A percentile compares a stretch with the other conserved stretches of the same genome.
These are phyloP conservation scores for Boletus reticulatus DNA, from an alignment of 768 basidiomycete species.

Conservation along the genomic window DNA sequence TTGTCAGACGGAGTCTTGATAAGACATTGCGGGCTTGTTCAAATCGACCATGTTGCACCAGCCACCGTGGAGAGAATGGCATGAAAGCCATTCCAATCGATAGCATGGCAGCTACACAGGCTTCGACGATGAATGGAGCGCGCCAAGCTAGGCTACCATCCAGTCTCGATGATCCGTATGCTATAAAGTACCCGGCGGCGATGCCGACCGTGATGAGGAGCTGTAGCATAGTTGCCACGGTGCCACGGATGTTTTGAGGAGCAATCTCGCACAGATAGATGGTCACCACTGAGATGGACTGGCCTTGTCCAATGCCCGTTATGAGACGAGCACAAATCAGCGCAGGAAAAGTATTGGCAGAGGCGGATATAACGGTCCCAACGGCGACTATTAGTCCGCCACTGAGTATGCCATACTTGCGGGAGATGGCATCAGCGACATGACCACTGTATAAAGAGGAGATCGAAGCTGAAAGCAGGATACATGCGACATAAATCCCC, in stretches of 20 bases:
- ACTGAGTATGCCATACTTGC: slow-evolving; percentile 43
- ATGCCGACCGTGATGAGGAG: slow-evolving; percentile 44
- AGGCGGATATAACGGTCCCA: slow-evolving; percentile 40
- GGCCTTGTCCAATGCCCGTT: slow-evolving; percentile 46
- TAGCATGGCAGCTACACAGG: slow-evolving; percentile 16
- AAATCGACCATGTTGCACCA: slow-evolving; percentile 32
- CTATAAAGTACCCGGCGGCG: slow-evolving; percentile 32
- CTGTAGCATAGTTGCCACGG: slow-evolving; percentile 40
- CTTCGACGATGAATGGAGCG: slow-evolving; percentile 26
- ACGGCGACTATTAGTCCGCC: slow-evolving; percentile 42
- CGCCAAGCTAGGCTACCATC: slow-evolving; percentile 27
- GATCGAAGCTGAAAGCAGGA: slow-evolving; percentile 41
- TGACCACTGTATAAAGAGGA: slow-evolving; percentile 41
- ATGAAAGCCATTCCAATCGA: slow-evolving; percentile 24
- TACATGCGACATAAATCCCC: slow-evolving; percentile 43
- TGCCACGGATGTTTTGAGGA: slow-evolving; percentile 40
- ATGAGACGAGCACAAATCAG: slow-evolving; percentile 45
- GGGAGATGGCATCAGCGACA: slow-evolving; percentile 45
- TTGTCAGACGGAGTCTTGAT: slow-evolving; percentile 11
- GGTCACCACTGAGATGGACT: slow-evolving; percentile 42
- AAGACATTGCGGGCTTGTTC: slow-evolving; percentile 34
- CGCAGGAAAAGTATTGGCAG: slow-evolving; percentile 33
- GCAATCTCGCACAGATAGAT: slow-evolving; percentile 42
- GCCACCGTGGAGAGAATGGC: slow-evolving; percentile 24
- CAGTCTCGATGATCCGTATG: slow-evolving; percentile 25